Conservation (phyloP, 257 asterid genomes). For the Lycium ferocissimum region DNA sequence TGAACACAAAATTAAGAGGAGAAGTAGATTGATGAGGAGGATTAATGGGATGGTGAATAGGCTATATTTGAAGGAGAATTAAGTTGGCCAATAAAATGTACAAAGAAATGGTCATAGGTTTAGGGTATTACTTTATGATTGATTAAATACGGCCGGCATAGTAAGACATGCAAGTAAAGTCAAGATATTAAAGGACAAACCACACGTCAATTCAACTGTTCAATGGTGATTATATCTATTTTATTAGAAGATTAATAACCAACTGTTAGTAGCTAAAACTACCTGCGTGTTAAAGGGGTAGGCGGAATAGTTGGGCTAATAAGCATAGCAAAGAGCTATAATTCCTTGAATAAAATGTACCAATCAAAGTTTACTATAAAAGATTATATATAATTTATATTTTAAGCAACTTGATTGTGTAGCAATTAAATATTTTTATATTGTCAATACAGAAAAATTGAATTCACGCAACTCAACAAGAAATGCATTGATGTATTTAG, state of each 20-base stretch:
- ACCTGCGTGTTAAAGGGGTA: too few relatives aligned
- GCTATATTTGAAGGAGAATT: conserved; percentile 34
- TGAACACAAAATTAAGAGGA: not conserved
- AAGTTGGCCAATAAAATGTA: conserved; percentile 4
- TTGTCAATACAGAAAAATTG: too few relatives aligned
- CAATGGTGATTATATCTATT: conserved; percentile 50
- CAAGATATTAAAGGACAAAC: conserved; percentile 47
- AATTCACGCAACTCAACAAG: too few relatives aligned
- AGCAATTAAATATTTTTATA: too few relatives aligned
- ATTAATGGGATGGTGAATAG: not conserved
- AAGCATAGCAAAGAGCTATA: too few relatives aligned
- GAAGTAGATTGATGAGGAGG: not conserved
- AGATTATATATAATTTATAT: too few relatives aligned
- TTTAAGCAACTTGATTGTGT: too few relatives aligned
- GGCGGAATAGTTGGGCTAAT: too few relatives aligned
- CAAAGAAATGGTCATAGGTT: conserved; percentile 37
- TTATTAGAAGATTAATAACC: not conserved
- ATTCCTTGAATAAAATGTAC: too few relatives aligned
- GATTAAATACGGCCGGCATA: conserved; percentile 72
- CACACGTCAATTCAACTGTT: conserved; percentile 53
- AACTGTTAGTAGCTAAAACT: too few relatives aligned
- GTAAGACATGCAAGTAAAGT: conserved; percentile 55
- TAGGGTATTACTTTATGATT: conserved; percentile 30
- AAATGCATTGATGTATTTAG: too few relatives aligned
- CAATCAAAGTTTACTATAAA: too few relatives aligned